Base-by-base conservation (phyloP, 2,329 filamentous ascomycete genomes). In the Tolypocladium nubicola region DNA sequence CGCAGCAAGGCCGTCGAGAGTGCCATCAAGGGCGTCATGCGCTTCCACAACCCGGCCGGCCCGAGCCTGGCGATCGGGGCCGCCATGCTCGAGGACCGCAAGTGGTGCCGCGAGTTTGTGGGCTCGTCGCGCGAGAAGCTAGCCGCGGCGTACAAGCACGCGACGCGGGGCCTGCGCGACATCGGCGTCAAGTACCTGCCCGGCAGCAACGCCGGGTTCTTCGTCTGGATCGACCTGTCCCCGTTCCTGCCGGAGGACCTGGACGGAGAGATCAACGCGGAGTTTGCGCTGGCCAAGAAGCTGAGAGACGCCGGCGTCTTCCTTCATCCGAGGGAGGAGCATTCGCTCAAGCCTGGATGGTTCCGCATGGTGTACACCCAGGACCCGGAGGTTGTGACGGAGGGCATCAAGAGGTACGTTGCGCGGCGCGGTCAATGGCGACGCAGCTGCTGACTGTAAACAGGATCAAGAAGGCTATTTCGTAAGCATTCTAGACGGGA, bases 141-240 rank as follows among this genome's bases (percentile, higher is more conserved):
- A 2, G 68, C 69, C 0, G 68, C 70, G 1, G 70, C 73, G 0
- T 76, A 80, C 57, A 62, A 62, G 5, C 72, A 74, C 45, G 70
- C 72, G 1, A 75, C 71, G 0, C 50, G 61, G 0, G 68, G 66
- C 5, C 67, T 83, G 19, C 61, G 66, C 10, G 65, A 68, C 2
- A 67, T 76, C 9, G 71, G 73, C 2, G 73, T 84, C 4, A 62
- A 68, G 4, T 81, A 79, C 58, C 54, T 74, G n/a, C 54, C 58
- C 1, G 67, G 68, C 69, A 72, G 71, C n/a, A 83, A 83, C 59
- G 81, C 81, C 0, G 81, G 78, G 0, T 82, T 84, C 62, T 85
- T 84, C 62, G 60, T 84, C 2, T 84, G 76, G 72, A 65, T 81
- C 2, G 73, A 84, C 63, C 62, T 85, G 19, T 75, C 73, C 0